Percentiles rank a stretch among this genome's conserved stretches.
phyloP scores from a whole-genome alignment of 2,329 filamentous ascomycete species.

The Penicillium olsonii region DNA sequence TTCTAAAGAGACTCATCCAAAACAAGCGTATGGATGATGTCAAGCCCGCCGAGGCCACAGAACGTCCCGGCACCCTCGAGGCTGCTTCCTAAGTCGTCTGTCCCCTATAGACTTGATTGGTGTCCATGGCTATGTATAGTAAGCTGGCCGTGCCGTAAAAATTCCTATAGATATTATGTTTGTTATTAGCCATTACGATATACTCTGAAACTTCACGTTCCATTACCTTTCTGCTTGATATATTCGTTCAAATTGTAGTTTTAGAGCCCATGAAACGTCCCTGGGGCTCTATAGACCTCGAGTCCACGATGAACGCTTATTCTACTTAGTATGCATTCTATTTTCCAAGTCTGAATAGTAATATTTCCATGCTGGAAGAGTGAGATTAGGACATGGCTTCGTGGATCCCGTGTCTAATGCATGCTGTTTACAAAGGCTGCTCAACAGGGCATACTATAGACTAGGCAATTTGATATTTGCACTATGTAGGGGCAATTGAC shows the following conservation, averaged over 20 bases:
- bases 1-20: slow-evolving; percentile 43
- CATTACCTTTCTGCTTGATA: slow-evolving; percentile 1
- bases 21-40: slow-evolving; percentile 43
- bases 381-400: too few species aligned
- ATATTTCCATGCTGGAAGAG: too few species aligned
- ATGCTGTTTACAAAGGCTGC: too few species aligned
- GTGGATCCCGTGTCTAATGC: too few species aligned
- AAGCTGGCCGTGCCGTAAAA: slow-evolving; percentile 6
- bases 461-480: too few species aligned
- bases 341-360: too few species aligned
- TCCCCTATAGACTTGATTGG: neutral
- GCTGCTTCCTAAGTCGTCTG: slow-evolving; percentile 24
- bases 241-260: neutral
- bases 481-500: too few species aligned
- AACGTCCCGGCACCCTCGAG: slow-evolving; percentile 45
- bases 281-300: neutral
- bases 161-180: slow-evolving; percentile 21
- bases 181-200: slow-evolving; percentile 24
- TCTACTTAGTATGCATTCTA: too few species aligned
- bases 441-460: too few species aligned
- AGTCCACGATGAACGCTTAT: too few species aligned
- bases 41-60: slow-evolving; percentile 43
- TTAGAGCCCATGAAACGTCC: neutral
- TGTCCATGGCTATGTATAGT: slow-evolving; percentile 6
- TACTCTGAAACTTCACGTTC: slow-evolving; percentile 4